These are phyloP conservation scores for Kwoniella europaea DNA, from an alignment of 768 basidiomycete species.

Conservation along the genomic window DNA sequence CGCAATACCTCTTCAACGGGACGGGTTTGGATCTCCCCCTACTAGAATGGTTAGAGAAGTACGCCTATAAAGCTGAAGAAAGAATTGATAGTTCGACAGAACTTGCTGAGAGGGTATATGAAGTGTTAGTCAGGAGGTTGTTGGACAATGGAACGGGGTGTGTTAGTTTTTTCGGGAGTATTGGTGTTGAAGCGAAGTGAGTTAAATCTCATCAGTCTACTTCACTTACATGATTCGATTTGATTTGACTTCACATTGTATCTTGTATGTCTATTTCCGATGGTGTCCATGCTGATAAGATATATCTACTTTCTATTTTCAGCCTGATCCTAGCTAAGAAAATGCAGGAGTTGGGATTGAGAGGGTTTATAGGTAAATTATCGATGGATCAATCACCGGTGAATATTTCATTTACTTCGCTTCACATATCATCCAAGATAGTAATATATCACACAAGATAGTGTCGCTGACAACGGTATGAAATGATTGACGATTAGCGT, in stretches of 20 bases:
- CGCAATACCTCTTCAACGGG: conserved; percentile 86
- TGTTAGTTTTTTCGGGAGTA: conserved; percentile 80
- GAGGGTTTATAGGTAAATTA: conserved; percentile 85
- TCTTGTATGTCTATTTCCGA: too few relatives aligned
- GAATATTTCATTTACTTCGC: conserved; percentile 2
- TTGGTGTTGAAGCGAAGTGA: conserved; percentile 80
- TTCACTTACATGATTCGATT: too few relatives aligned
- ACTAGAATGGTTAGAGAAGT: conserved; percentile 81
- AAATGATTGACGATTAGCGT: conserved; percentile 47
- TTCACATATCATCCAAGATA: too few relatives aligned
- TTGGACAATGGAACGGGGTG: conserved; percentile 76
- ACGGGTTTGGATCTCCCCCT: conserved; percentile 82
- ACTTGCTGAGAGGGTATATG: conserved; percentile 73
- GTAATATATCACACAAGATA: too few relatives aligned
- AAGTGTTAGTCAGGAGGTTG: conserved; percentile 69
- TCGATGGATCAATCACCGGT: conserved; percentile 81
- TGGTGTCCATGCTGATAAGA: neutral
- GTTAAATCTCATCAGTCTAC: conserved; percentile 31
- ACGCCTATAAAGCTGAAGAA: conserved; percentile 82
- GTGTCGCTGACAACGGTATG: neutral
- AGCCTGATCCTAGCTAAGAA: conserved; percentile 78
- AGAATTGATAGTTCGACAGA: conserved; percentile 67
- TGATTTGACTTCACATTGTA: too few relatives aligned
- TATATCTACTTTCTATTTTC: neutral
- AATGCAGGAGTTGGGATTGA: conserved; percentile 73